Base-by-base conservation (phyloP, 495 filamentous ascomycete species). In the Parathielavia appendiculata region DNA sequence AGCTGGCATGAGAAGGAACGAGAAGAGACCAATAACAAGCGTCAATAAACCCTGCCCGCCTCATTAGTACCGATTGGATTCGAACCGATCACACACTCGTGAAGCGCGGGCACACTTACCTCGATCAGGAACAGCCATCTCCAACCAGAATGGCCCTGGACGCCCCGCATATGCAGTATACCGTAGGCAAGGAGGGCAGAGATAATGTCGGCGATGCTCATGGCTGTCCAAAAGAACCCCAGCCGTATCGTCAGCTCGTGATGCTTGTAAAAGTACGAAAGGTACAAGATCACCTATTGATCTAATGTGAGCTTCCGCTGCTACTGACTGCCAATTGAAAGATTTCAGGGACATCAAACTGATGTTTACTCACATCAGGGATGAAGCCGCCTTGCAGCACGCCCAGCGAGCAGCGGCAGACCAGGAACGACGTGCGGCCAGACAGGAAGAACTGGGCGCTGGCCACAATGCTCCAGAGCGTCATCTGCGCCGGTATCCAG, bases 401-500 rank as follows among this genome's bases (percentile, higher is more conserved):
- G 26, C 87, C 89, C 5, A 93, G 74, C 22, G 92, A 64, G 13
- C 83, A 78, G 43, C 91, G 78, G 59, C 76, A 81, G 12, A 78
- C 73, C 47, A 83, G 84, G 67, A 89, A 95, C 0, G 83, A 81
- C 0, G 67, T 63, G n/a, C 78, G 74, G 1, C 83, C 82, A 38
- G 69, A 76, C 9, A 95, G 65, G 56, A 84, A 84, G 12, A 87
- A 83, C 69, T 92, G 88, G 43, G 75, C 79, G 22, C 76, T 72
- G 0, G 88, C 87, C 35, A 92, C 82, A 10, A 91, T 60, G 64
- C 84, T 88, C 87, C 90, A 95, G 5, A 79, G 76, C 1, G 90
- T 73, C 81, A 92, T 92, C 63, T 92, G 89, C 30, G 86, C 72
- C 0, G 90, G 89, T 52, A 96, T 92, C 88, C 90, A 95, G 34